Evolutionary conservation across 192 early-diverging fungal genomes (phyloP).

Genomic region (Coemansia asiatica): DNA sequence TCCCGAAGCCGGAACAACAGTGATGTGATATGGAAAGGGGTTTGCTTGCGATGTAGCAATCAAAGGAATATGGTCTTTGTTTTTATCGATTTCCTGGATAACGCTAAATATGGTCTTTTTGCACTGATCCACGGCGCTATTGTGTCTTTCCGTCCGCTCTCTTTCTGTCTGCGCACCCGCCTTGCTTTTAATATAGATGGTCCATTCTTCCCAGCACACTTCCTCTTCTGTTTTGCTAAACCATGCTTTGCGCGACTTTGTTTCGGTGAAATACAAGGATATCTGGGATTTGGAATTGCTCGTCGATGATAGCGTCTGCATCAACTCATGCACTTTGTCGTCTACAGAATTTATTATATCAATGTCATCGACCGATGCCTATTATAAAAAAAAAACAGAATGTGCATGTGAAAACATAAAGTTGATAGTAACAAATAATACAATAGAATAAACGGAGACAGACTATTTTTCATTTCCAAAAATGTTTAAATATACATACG

Average conservation of each 20-base stretch:
- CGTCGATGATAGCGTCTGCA: slow-evolving; percentile 31
- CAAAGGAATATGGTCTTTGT: slow-evolving; percentile 53
- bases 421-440: too few species aligned
- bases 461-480: not conserved
- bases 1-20: slow-evolving; percentile 31
- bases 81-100: slow-evolving; percentile 34
- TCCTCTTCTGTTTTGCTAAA: slow-evolving; percentile 51
- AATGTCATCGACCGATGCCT: slow-evolving; percentile 35
- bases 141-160: slow-evolving; percentile 24
- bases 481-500: slow-evolving; percentile 17
- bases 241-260: slow-evolving; percentile 43
- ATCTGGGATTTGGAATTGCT: slow-evolving; percentile 36
- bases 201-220: slow-evolving; percentile 55
- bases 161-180: slow-evolving; percentile 12
- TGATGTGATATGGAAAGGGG: slow-evolving; percentile 51
- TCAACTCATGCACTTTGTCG: slow-evolving; percentile 33
- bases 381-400: not conserved
- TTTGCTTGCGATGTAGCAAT: slow-evolving; percentile 37
- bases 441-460: too few species aligned
- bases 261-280: slow-evolving; percentile 45
- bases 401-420: not conserved
- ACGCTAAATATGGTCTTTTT: slow-evolving; percentile 31
- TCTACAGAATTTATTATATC: slow-evolving; percentile 26
- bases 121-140: slow-evolving; percentile 30
- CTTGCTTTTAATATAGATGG: slow-evolving; percentile 19